Evolutionary conservation across 1,284 basidiomycete genomes (phyloP).

Genomic region (Apiotrichum sp.): DNA sequence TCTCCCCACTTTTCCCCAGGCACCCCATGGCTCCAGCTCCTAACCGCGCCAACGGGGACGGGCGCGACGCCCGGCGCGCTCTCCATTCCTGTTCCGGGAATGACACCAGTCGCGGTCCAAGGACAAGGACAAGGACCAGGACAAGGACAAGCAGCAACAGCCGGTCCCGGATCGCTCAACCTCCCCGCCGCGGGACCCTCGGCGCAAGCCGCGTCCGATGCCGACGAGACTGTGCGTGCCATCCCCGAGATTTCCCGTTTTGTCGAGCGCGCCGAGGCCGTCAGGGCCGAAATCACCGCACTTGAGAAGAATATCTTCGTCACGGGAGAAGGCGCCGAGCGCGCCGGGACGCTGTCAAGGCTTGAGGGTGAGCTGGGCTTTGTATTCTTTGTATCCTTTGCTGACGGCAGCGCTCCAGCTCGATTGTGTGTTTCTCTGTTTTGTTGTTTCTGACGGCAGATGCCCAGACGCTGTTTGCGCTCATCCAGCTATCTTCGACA

Average conservation of each 20-base stretch:
- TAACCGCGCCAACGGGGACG: no score
- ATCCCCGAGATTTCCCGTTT: constrained; percentile 7
- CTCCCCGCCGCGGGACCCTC: background rate
- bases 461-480: constrained; percentile 18
- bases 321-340: constrained; percentile 1
- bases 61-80: no score
- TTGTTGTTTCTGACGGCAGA: constrained; percentile 5
- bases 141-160: no score
- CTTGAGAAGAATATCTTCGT: constrained; percentile 5
- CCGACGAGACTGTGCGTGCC: constrained; percentile 13
- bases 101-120: no score
- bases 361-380: constrained; percentile 2
- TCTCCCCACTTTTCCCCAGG: no score
- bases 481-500: constrained; percentile 10
- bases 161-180: background rate
- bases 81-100: no score
- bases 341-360: background rate
- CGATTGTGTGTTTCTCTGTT: constrained; percentile 11
- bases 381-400: background rate
- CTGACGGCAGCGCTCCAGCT: constrained; percentile 11
- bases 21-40: no score
- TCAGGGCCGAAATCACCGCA: constrained; percentile 3
- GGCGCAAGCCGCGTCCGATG: constrained; percentile 1
- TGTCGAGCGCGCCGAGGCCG: constrained; percentile 15
- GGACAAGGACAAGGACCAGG: no score